A percentile compares a stretch with the other conserved stretches of the same genome.
Evolutionary conservation across 2,329 filamentous ascomycete genomes (phyloP).

Genomic region (Periconia digitata): DNA sequence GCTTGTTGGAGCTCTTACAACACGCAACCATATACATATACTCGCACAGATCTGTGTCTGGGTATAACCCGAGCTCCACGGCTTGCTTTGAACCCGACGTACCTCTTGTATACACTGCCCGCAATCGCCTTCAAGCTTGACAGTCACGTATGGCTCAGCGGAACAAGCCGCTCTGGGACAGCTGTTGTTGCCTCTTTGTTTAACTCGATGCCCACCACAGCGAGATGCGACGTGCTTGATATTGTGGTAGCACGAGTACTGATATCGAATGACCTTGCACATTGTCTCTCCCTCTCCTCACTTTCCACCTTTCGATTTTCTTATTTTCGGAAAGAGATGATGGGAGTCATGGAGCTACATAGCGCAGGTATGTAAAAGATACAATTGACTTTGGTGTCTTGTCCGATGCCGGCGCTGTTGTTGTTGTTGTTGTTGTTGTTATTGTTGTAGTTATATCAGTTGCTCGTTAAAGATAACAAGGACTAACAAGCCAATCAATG

Average conservation of each 20-base stretch:
- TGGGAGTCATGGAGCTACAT: too few species aligned
- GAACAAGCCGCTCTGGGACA: slow-evolving; percentile 25
- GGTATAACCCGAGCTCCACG: too few species aligned
- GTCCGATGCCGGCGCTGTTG: too few species aligned
- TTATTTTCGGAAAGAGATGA: too few species aligned
- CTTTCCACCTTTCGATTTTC: neutral
- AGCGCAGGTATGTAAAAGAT: too few species aligned
- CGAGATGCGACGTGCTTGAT: slow-evolving; percentile 29
- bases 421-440: too few species aligned
- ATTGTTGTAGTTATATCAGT: too few species aligned
- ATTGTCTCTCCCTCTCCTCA: slow-evolving; percentile 19
- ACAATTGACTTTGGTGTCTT: too few species aligned
- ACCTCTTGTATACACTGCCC: slow-evolving; percentile 2
- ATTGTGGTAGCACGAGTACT: slow-evolving; percentile 37
- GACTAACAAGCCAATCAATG: too few species aligned
- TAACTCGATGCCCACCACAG: slow-evolving; percentile 38
- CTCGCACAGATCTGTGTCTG: too few species aligned
- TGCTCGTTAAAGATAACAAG: too few species aligned
- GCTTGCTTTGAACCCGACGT: too few species aligned
- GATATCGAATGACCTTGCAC: slow-evolving; percentile 41
- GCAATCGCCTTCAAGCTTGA: slow-evolving; percentile 19
- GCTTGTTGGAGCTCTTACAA: neutral
- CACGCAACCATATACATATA: neutral
- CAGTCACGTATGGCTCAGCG: slow-evolving; percentile 23
- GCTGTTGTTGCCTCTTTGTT: slow-evolving; percentile 10